These are phyloP conservation scores for Wickerhamia fluorescens DNA, from an alignment of 805 yeast genomes.

Conservation along the genomic window DNA sequence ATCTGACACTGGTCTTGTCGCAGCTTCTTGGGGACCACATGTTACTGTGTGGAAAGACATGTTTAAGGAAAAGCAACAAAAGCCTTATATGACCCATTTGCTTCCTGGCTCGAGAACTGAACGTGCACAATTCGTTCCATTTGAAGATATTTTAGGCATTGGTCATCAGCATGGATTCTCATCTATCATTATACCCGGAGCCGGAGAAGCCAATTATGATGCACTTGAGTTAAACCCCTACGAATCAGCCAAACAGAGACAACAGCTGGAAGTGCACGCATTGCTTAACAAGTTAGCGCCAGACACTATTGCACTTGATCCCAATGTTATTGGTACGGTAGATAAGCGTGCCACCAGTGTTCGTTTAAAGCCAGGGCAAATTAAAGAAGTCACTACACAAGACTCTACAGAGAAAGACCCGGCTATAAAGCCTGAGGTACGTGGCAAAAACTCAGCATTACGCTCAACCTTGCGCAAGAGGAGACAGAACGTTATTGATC, in stretches of 20 bases:
- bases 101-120: conserved; percentile 71
- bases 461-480: conserved; percentile 78
- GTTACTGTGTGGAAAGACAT: conserved; percentile 91
- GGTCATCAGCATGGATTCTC: conserved; percentile 52
- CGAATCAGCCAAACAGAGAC: conserved; percentile 88
- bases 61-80: conserved; percentile 58
- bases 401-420: conserved; percentile 38
- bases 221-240: conserved; percentile 90
- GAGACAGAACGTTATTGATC: conserved; percentile 78
- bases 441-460: conserved; percentile 76
- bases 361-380: conserved; percentile 58
- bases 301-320: conserved; percentile 89
- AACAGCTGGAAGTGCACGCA: conserved; percentile 81
- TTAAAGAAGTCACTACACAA: conserved; percentile 25
- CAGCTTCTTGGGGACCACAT: conserved; percentile 96
- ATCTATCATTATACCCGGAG: conserved; percentile 83
- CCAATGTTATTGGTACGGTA: conserved; percentile 77
- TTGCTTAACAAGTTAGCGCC: conserved; percentile 84
- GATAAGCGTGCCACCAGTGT: conserved; percentile 58
- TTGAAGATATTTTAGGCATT: conserved; percentile 90
- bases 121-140: conserved; percentile 74
- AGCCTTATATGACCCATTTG: conserved; percentile 90
- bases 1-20: conserved; percentile 80
- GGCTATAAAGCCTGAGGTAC: conserved; percentile 58
- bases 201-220: conserved; percentile 97